phyloP scores from a whole-genome alignment of 768 basidiomycete genomes.

The Cyclocybe aegerita region DNA sequence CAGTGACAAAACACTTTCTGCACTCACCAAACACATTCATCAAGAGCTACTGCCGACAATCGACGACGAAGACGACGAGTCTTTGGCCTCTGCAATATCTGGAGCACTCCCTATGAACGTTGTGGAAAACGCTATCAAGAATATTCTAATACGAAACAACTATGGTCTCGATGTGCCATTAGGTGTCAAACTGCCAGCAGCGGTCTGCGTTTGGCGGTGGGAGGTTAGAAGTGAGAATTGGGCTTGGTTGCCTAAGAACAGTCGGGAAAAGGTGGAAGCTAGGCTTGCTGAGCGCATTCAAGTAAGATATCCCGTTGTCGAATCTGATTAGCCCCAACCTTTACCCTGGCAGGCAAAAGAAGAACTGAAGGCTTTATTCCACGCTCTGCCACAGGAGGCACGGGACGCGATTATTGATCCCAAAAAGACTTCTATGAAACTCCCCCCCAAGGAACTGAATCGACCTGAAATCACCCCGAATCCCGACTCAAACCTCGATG shows the following conservation, averaged over 20 bases:
- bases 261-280: slow-evolving; percentile 57
- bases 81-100: slow-evolving; percentile 32
- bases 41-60: slow-evolving; percentile 64
- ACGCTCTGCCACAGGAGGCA: slow-evolving; percentile 57
- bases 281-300: slow-evolving; percentile 65
- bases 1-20: slow-evolving; percentile 71
- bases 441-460: slow-evolving; percentile 33
- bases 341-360: slow-evolving; percentile 50
- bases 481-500: slow-evolving; percentile 24
- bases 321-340: neutral
- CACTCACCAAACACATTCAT: slow-evolving; percentile 69
- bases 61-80: slow-evolving; percentile 53
- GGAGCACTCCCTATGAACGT: slow-evolving; percentile 45
- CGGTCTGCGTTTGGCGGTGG: slow-evolving; percentile 84
- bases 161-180: slow-evolving; percentile 68
- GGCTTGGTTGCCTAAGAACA: slow-evolving; percentile 68
- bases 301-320: slow-evolving; percentile 30
- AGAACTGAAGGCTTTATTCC: slow-evolving; percentile 54
- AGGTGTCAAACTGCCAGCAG: slow-evolving; percentile 55
- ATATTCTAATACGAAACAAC: slow-evolving; percentile 67
- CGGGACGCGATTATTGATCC: slow-evolving; percentile 54
- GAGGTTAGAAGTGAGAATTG: slow-evolving; percentile 64
- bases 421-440: slow-evolving; percentile 32
- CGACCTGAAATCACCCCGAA: slow-evolving; percentile 14
- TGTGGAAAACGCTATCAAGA: slow-evolving; percentile 67